phyloP scores from a whole-genome alignment of 768 basidiomycete species.

The Suillus alpinus region DNA sequence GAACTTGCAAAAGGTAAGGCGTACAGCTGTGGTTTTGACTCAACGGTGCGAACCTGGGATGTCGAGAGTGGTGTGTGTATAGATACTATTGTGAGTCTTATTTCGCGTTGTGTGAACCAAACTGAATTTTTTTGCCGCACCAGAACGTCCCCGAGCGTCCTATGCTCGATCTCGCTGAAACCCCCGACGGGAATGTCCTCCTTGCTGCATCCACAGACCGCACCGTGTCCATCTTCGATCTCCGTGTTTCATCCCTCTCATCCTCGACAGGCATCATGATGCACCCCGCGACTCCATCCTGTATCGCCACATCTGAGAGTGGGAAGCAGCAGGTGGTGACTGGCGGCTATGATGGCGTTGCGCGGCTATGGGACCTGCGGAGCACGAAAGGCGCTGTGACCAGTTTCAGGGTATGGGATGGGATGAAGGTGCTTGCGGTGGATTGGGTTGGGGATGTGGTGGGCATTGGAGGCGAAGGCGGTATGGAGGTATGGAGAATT shows the following conservation, averaged over 20 bases:
- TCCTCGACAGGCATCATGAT: constrained; percentile 42
- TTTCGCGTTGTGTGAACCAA: background rate
- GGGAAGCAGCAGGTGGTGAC: constrained; percentile 56
- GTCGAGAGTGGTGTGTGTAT: constrained; percentile 71
- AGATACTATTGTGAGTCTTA: constrained; percentile 59
- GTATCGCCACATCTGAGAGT: constrained; percentile 32
- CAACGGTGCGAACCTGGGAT: constrained; percentile 88
- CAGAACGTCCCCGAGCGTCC: constrained; percentile 73
- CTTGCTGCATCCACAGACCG: constrained; percentile 74
- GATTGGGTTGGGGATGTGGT: constrained; percentile 58
- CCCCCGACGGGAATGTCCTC: constrained; percentile 30
- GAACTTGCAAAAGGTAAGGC: constrained; percentile 36
- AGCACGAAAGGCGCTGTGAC: constrained; percentile 65
- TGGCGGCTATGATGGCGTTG: constrained; percentile 77
- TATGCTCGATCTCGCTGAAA: constrained; percentile 61
- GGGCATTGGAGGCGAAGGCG: constrained; percentile 62
- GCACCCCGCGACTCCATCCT: constrained; percentile 69
- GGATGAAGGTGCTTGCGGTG: constrained; percentile 56
- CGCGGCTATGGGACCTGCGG: constrained; percentile 76
- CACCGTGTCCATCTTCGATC: constrained; percentile 67
- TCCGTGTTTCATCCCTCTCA: constrained; percentile 42
- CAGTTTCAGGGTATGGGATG: constrained; percentile 60
- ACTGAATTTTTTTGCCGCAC: background rate
- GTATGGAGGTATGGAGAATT: constrained; percentile 62
- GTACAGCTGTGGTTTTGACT: constrained; percentile 85